phyloP scores from a whole-genome alignment of 2,329 filamentous ascomycete species.

The Xylaria hypoxylon region DNA sequence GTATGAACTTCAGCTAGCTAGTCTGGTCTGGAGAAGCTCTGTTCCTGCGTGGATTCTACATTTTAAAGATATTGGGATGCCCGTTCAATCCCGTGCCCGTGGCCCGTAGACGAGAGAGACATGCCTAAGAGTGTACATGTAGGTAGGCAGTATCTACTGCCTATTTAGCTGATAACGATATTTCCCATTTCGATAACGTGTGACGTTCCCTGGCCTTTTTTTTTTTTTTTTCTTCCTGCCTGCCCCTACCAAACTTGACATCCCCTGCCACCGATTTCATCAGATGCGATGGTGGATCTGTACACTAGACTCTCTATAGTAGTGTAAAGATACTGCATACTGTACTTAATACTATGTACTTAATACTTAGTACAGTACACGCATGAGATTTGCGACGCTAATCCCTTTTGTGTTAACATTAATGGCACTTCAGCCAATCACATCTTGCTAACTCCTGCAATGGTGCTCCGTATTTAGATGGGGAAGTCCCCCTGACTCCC shows the following conservation, averaged over 20 bases:
- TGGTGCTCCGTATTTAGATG: slow-evolving; percentile 30
- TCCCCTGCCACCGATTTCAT: slow-evolving; percentile 19
- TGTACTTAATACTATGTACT: not conserved
- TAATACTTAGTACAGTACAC: not conserved
- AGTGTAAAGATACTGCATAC: slow-evolving; percentile 12
- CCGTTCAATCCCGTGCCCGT: too few species aligned
- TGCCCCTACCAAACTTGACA: not conserved
- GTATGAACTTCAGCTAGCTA: too few species aligned
- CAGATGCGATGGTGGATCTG: slow-evolving; percentile 17
- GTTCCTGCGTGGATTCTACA: slow-evolving; percentile 3
- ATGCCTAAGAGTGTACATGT: too few species aligned
- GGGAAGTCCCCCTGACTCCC: slow-evolving; percentile 36
- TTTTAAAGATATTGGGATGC: not conserved
- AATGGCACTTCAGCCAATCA: slow-evolving; percentile 29
- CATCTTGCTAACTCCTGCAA: slow-evolving; percentile 19
- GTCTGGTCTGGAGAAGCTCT: not conserved
- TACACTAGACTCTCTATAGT: too few species aligned
- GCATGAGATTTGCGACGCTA: slow-evolving; percentile 19
- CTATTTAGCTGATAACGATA: not conserved
- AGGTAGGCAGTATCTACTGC: too few species aligned
- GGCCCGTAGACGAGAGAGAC: too few species aligned
- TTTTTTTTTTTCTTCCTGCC: slow-evolving; percentile 10
- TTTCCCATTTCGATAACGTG: slow-evolving; percentile 1
- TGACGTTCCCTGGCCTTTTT: slow-evolving; percentile 12
- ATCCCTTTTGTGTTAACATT: slow-evolving; percentile 15